These are phyloP conservation scores for Abrus pulchellus DNA, from an alignment of 306 rosid species.

Conservation along the genomic window DNA sequence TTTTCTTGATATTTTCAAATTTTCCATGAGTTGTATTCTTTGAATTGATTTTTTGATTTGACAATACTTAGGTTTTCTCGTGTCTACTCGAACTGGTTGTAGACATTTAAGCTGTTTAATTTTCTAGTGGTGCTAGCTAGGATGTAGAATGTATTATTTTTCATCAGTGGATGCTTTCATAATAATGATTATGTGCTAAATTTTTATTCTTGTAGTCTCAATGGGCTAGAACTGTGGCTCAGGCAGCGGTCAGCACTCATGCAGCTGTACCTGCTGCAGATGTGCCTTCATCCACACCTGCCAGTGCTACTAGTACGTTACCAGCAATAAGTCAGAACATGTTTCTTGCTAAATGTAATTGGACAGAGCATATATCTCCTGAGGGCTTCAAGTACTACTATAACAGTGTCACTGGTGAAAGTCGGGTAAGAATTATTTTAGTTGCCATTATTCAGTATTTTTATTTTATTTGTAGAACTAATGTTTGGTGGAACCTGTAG, in stretches of 20 bases:
- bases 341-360: slow-evolving; percentile 66
- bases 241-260: slow-evolving; percentile 54
- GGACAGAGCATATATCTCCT: slow-evolving; percentile 97
- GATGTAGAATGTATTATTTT: slow-evolving; percentile 2
- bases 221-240: slow-evolving; percentile 69
- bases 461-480: slow-evolving; percentile 39
- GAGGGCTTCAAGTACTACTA: slow-evolving; percentile 94
- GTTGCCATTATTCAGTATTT: slow-evolving; percentile 38
- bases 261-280: slow-evolving; percentile 59
- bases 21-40: not conserved
- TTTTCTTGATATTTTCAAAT: slow-evolving; percentile 19
- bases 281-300: slow-evolving; percentile 68
- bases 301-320: slow-evolving; percentile 48
- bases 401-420: slow-evolving; percentile 85
- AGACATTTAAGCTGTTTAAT: slow-evolving; percentile 1
- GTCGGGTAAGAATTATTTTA: slow-evolving; percentile 70
- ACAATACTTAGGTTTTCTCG: not conserved
- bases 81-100: slow-evolving; percentile 28
- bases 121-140: slow-evolving; percentile 28
- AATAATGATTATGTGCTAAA: slow-evolving; percentile 41
- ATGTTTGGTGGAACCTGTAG: slow-evolving; percentile 53
- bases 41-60: slow-evolving; percentile 32
- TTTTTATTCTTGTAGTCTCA: slow-evolving; percentile 60
- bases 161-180: slow-evolving; percentile 11
- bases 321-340: slow-evolving; percentile 57